phyloP scores from a whole-genome alignment of 2,329 filamentous ascomycete genomes.

The Sphaerulina musiva region DNA sequence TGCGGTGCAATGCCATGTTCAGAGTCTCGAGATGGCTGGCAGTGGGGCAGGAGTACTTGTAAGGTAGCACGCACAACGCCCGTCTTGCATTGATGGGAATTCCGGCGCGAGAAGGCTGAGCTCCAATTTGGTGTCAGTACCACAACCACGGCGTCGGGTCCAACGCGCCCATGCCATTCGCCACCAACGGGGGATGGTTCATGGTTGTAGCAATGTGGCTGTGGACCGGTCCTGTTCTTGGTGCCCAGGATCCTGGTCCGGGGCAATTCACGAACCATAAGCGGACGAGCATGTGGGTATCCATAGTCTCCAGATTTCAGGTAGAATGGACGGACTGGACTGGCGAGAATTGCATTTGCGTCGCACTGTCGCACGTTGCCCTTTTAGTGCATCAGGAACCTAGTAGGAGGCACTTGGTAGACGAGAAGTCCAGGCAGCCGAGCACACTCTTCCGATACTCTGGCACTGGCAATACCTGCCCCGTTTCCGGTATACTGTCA shows the following conservation, averaged over 20 bases:
- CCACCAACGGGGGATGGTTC: neutral
- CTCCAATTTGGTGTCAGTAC: slow-evolving; percentile 1
- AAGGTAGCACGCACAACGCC: neutral
- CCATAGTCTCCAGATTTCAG: neutral
- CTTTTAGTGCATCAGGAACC: too few species aligned
- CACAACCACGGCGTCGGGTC: slow-evolving; percentile 1
- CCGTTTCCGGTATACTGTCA: neutral
- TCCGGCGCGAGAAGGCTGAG: neutral
- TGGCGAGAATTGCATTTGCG: neutral
- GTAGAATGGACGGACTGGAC: neutral
- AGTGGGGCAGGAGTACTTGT: neutral
- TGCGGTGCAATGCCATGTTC: neutral
- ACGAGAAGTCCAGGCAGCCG: neutral
- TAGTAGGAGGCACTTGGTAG: neutral
- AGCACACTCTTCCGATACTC: neutral
- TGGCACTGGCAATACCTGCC: neutral
- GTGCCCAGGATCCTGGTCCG: neutral
- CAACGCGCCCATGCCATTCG: neutral
- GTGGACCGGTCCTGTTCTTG: neutral
- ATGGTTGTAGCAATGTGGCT: neutral
- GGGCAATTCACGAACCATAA: neutral
- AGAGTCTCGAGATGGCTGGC: neutral
- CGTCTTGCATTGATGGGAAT: neutral
- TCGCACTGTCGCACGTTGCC: neutral
- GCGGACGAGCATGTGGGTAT: neutral